Evolutionary conservation across 2,329 filamentous ascomycete species (phyloP), one percentile per base, ranked within the genome.

Genomic region (Rachicladosporium sp.): DNA sequence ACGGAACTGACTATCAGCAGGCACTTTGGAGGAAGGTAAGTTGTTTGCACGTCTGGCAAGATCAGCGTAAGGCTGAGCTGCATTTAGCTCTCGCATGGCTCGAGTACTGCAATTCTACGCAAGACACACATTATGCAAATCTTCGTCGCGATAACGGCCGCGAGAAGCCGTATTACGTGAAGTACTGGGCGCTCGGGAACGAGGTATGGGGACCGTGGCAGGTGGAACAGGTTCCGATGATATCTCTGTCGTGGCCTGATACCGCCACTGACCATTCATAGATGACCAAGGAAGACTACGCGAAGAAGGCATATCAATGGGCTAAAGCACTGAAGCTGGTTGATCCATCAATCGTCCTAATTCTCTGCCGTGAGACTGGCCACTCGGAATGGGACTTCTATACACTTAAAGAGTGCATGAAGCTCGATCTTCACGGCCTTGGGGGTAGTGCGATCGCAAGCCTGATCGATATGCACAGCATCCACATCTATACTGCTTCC

Each of bases 181-280:
- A 84, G 62, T 89, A 88, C 68, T 91, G 84, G 84, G 82, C 82
- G 2, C 72, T 91, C 19, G 84, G 84, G 7, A 91, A 91, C 60
- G 76, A 80, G 52, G 70, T 70, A 58, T 81, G 73, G 71, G 78
- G 77, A 4, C 71, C 74, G 11, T 80, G 72, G 71, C 77, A 82
- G 58, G 73, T 82, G 42, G 76, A 69, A 41, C 52, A 47, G 43
- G 44, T 47, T n/a, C n/a, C n/a, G n/a, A 37, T 27, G 21, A 11
- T 11, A 37, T 6, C 3, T 8, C 35, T 3, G 3, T 35, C 33
- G 21, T 21, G 10, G 13, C 10, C 10, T 8, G 6, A 6, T 19
- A 10, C 12, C 10, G 21, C 7, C n/a, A 10, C 29, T 35, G 11
- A 35, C 11, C 10, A 12, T 2, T 27, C 6, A 49, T 74, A 81